A percentile compares a stretch with the other conserved stretches of the same genome.
Conservation (phyloP, 2,329 filamentous ascomycete genomes). For the Bipolaris zeicola region DNA sequence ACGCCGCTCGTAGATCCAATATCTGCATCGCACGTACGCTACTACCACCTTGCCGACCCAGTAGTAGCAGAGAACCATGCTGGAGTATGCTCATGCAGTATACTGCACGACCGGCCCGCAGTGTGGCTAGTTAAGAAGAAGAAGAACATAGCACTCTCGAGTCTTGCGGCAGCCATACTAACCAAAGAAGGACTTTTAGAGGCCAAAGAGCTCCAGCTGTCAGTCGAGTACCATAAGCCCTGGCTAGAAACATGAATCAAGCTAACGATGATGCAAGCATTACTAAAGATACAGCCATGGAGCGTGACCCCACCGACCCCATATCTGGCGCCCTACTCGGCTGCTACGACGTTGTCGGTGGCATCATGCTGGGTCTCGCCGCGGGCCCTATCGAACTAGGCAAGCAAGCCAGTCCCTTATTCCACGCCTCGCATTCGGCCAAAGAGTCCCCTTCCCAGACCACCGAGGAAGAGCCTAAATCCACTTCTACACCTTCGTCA, state of each 20-base stretch:
- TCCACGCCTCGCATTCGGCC: not conserved
- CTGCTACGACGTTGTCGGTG: slow-evolving; percentile 31
- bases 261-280: not conserved
- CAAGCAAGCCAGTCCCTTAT: slow-evolving; percentile 19
- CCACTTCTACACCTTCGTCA: not conserved
- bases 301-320: slow-evolving; percentile 34
- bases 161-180: slow-evolving; percentile 37
- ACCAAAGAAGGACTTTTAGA: slow-evolving; percentile 32
- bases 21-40: not conserved
- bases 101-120: slow-evolving; percentile 33
- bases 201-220: slow-evolving; percentile 37
- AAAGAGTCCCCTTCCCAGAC: not conserved
- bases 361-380: slow-evolving; percentile 27
- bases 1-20: not conserved
- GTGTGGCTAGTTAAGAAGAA: slow-evolving; percentile 35
- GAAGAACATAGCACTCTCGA: slow-evolving; percentile 31
- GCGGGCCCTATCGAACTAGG: slow-evolving; percentile 30
- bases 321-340: slow-evolving; percentile 27
- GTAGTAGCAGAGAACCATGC: not conserved
- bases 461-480: not conserved
- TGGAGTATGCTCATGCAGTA: slow-evolving; percentile 26
- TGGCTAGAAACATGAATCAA: not conserved
- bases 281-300: slow-evolving; percentile 16
- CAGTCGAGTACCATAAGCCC: slow-evolving; percentile 1
- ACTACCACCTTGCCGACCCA: not conserved